phyloP scores from a whole-genome alignment of 768 basidiomycete species.

The Calocera viscosa region DNA sequence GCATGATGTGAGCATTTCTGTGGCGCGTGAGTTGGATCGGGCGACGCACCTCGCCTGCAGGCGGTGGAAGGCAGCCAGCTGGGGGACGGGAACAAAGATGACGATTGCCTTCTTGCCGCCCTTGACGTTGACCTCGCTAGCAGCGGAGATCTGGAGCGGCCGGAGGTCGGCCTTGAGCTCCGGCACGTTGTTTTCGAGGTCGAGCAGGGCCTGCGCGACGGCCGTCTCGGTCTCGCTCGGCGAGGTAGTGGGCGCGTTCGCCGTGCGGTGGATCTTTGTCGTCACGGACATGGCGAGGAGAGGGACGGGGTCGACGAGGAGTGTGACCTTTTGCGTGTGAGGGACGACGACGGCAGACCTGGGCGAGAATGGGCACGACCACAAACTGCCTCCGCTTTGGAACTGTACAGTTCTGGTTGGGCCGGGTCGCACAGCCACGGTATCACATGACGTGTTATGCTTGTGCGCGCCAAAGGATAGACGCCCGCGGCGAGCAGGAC shows the following conservation, averaged over 20 bases:
- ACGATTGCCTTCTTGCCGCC: slow-evolving; percentile 99
- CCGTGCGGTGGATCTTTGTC: slow-evolving; percentile 85
- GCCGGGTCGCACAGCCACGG: too few species aligned
- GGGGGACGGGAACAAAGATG: slow-evolving; percentile 93
- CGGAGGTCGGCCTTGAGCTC: slow-evolving; percentile 97
- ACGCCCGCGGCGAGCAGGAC: too few species aligned
- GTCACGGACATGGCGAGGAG: slow-evolving; percentile 13
- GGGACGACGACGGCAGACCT: slow-evolving; percentile 6
- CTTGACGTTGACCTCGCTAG: slow-evolving; percentile 96
- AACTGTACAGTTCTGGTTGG: neutral
- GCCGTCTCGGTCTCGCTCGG: slow-evolving; percentile 84
- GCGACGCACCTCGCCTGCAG: slow-evolving; percentile 77
- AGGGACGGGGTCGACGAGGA: neutral
- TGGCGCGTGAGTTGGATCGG: neutral
- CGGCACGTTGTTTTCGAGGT: slow-evolving; percentile 95
- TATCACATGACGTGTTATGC: too few species aligned
- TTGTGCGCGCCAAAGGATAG: too few species aligned
- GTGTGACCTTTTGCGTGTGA: slow-evolving; percentile 13
- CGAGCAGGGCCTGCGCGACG: slow-evolving; percentile 90
- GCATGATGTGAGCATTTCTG: slow-evolving; percentile 18
- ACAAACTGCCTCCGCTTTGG: neutral
- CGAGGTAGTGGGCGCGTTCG: slow-evolving; percentile 80
- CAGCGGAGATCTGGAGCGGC: slow-evolving; percentile 91
- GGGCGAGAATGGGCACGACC: neutral
- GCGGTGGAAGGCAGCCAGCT: slow-evolving; percentile 97